Evolutionary conservation across 2,329 filamentous ascomycete genomes (phyloP), one percentile per base, ranked within the genome.

Genomic region (Beauveria australis): DNA sequence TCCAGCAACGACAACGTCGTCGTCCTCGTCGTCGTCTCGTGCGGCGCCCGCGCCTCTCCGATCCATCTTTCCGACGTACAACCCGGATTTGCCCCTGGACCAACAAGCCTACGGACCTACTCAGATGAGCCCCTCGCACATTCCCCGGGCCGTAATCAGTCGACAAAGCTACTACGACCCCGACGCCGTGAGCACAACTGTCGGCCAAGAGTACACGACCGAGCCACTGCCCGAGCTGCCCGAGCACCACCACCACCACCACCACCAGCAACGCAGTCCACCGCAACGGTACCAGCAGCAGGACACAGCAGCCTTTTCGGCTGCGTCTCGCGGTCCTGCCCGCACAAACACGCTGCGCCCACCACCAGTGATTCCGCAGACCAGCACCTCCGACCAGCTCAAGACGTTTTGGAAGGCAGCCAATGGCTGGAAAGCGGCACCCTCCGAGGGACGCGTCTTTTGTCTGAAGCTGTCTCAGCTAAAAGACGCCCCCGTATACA

Each of bases 11-110:
- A 22, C 22, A 22, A 22, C 22, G 22, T 22, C 24, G 24, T 24
- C 24, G 24, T 30, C 41, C 1, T 5, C n/a, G 22, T 53, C 56
- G 9, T 46, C 56, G 26, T 71, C 73, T 9, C 70, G 1, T 62
- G 68, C 5, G 65, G 51, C 72, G 78, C 33, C 53, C 6, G 75
- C 80, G 0, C 66, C 71, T 0, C 79, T 89, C 66, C 81, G 83
- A 37, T 92, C 89, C 26, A 91, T 92, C 67, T 92, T 92, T 67
- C 89, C 89, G 8, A 80, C 82, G 33, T 92, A 91, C 69, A 86
- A 92, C 67, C 86, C 85, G 3, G 81, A 80, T 1, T 70, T 90
- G 26, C 78, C 88, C 5, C 79, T 91, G 3, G 79, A 84, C 60
- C 82, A 85, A 61, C 89, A 92, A 68, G 74, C 83, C 52, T 92